Evolutionary conservation across 2,329 filamentous ascomycete species (phyloP), one percentile per base, ranked within the genome.

Genomic region (Fusarium sp.): DNA sequence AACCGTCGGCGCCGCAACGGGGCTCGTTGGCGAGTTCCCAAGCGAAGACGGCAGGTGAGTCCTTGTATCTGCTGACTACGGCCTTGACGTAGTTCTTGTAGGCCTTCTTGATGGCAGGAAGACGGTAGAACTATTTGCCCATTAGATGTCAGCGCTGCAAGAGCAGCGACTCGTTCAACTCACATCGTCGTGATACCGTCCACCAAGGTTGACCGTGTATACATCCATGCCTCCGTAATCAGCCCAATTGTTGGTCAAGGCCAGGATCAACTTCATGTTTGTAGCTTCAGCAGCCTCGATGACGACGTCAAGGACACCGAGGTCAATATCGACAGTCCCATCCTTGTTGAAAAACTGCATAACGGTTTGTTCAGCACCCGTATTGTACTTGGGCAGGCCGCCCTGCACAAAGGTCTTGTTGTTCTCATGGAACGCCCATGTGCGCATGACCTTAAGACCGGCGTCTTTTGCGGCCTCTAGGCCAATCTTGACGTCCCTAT

Each of bases 1-100:
- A 67, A 7, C 69, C 73, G 47, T 83, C 80, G 24, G 76, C 81
- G 22, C 79, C 80, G 70, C 81, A 83, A 55, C 80, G 79, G 19
- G 80, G 79, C 58, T 91, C 88, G 64, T 91, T 91, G 53, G 80
- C 84, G 2, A 91, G 77, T 68, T 91, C 88, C 88, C 88, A 91
- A 0, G 86, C 85, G 63, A 90, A 85, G 42, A 91, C 81, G 0
- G 88, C 82, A 0, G 83, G 75, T 0, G 85, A 88, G 59, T 80
- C 76, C 41, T 78, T 82, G 75, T 89, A 90, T 10, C 88, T 79
- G 19, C 75, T 82, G 3, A 91, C 81, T 7, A 91, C 80, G 1
- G 79, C 77, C 44, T 82, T 77, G 69, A 90, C 81, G 70, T 90
- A 91, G 43, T 77, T 79, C 65, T 85, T 84, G 70, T 77, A 85